Evolutionary conservation across 2,329 filamentous ascomycete species (phyloP).

Genomic region (Bipolaris gigantea): DNA sequence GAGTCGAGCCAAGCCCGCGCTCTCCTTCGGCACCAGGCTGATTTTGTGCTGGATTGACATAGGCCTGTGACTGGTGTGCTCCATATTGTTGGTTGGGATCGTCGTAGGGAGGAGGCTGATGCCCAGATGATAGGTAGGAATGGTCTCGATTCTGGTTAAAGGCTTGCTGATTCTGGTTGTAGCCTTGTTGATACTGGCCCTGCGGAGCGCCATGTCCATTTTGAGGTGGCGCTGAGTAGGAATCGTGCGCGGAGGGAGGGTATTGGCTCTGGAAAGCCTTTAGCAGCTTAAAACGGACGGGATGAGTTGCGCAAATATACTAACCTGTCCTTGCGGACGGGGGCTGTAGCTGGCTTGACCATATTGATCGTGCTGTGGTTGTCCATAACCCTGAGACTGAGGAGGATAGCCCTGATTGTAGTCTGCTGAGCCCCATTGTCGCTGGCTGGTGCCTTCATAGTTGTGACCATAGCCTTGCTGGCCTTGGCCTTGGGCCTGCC

Average conservation of each 20-base stretch:
- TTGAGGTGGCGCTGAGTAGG: conserved; percentile 30
- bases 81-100: conserved; percentile 29
- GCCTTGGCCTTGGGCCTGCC: conserved; percentile 23
- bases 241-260: conserved; percentile 31
- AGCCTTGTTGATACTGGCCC: conserved; percentile 36
- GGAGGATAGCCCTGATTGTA: conserved; percentile 26
- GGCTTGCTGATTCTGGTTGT: conserved; percentile 20
- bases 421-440: conserved; percentile 30
- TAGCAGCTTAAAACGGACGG: no score
- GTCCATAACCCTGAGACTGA: conserved; percentile 29
- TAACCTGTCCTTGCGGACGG: conserved; percentile 26
- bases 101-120: conserved; percentile 28
- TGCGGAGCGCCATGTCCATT: conserved; percentile 35
- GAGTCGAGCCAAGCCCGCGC: conserved; percentile 59
- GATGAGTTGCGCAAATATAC: conserved; percentile 4
- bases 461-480: conserved; percentile 28
- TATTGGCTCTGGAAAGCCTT: conserved; percentile 24
- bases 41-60: no score
- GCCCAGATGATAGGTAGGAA: no score
- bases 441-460: conserved; percentile 30
- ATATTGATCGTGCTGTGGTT: conserved; percentile 36
- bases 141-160: no score
- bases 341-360: conserved; percentile 19
- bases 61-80: conserved; percentile 19
- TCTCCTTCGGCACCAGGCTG: no score